Conservation (phyloP, 2,329 filamentous ascomycete genomes). For the Aureobasidium sp. region DNA sequence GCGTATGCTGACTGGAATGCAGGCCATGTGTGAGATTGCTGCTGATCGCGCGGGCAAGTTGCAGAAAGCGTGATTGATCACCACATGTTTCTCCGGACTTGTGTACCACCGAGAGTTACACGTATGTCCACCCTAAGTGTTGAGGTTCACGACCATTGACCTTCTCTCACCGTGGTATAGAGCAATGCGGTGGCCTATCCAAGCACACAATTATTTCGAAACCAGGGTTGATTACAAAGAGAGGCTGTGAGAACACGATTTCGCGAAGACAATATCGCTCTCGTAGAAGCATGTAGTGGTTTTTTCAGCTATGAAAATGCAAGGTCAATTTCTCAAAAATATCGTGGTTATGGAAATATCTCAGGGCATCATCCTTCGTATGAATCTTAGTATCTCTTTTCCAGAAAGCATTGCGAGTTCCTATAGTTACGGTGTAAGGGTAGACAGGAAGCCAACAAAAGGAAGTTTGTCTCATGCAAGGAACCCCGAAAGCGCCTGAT, state of each 20-base stretch:
- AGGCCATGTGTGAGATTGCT: slow-evolving; percentile 92
- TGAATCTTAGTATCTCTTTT: too few relatives aligned
- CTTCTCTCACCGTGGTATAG: neutral
- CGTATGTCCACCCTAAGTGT: neutral
- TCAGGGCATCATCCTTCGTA: too few relatives aligned
- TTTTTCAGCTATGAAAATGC: neutral
- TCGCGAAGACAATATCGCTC: too few relatives aligned
- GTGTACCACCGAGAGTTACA: neutral
- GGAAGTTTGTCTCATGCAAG: too few relatives aligned
- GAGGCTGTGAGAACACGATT: neutral
- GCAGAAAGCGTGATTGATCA: slow-evolving; percentile 15
- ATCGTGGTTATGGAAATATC: too few relatives aligned
- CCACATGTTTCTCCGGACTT: neutral
- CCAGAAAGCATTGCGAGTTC: too few relatives aligned
- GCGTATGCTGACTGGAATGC: slow-evolving; percentile 19
- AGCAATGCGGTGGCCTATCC: neutral
- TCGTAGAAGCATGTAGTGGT: neutral
- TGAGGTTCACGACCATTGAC: too few relatives aligned
- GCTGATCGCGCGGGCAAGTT: slow-evolving; percentile 68
- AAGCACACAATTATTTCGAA: neutral
- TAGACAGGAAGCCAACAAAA: too few relatives aligned
- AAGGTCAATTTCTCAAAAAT: too few relatives aligned
- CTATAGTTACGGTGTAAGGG: too few relatives aligned
- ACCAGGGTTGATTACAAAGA: neutral
- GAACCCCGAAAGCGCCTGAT: neutral